Percentiles rank a stretch among this genome's conserved stretches.
phyloP scores from a whole-genome alignment of 169 alveolate species.

The Sarcocystis neurona region DNA sequence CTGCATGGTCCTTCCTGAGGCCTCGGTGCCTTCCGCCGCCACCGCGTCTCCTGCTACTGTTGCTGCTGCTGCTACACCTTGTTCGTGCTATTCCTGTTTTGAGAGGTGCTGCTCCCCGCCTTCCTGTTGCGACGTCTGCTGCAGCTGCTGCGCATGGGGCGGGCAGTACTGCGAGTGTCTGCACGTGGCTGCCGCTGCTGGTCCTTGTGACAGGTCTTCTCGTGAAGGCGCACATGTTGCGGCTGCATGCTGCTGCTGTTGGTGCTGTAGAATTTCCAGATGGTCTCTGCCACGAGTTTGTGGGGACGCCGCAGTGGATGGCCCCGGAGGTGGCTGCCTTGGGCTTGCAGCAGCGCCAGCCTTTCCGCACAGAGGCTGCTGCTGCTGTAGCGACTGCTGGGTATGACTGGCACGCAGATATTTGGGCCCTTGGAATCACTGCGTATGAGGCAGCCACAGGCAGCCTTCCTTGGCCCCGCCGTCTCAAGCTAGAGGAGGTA shows the following conservation, averaged over 20 bases:
- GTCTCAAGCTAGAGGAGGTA: constrained; percentile 58
- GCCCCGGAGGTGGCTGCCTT: constrained; percentile 88
- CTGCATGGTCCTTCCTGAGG: too few relatives aligned
- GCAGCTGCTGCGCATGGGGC: too few relatives aligned
- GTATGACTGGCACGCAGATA: constrained; percentile 74
- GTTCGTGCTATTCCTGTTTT: too few relatives aligned
- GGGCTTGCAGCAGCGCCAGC: neutral
- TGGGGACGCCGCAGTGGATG: constrained; percentile 96
- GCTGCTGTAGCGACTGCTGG: neutral
- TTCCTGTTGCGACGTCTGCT: neutral
- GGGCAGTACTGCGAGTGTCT: too few relatives aligned
- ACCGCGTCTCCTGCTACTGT: neutral
- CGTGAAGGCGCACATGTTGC: too few relatives aligned
- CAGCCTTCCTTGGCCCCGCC: constrained; percentile 86
- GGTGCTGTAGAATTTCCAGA: neutral
- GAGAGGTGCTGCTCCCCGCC: too few relatives aligned
- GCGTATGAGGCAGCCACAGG: constrained; percentile 90
- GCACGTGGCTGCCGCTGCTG: too few relatives aligned
- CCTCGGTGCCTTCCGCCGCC: too few relatives aligned
- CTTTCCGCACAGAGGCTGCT: neutral
- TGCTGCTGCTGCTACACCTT: neutral
- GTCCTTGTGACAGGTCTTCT: too few relatives aligned
- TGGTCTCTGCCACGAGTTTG: constrained; percentile 59
- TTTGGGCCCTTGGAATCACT: constrained; percentile 92
- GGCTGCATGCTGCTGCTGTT: too few relatives aligned